A percentile compares a stretch with the other conserved stretches of the same genome.
Evolutionary conservation across 306 rosid genomes (phyloP).

Genomic region (Neltuma alba): DNA sequence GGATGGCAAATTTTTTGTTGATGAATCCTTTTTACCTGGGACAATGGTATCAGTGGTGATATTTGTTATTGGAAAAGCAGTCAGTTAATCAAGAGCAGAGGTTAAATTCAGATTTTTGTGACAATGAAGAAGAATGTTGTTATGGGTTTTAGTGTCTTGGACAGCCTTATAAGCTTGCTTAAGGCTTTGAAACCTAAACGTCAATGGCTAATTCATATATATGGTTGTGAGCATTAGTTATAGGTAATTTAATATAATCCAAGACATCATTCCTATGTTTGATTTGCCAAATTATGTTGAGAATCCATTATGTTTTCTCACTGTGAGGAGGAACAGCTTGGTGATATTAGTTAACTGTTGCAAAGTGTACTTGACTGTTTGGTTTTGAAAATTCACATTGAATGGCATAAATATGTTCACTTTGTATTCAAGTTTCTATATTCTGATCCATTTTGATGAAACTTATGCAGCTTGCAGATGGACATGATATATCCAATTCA

Average conservation of each 20-base stretch:
- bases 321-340: neutral
- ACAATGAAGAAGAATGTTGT: neutral
- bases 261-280: neutral
- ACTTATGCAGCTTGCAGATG: conserved; percentile 64
- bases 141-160: neutral
- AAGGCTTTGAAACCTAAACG: neutral
- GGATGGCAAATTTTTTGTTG: neutral
- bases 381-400: conserved; percentile 15
- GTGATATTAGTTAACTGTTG: neutral
- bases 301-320: conserved; percentile 13
- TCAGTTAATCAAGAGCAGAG: neutral
- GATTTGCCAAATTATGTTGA: neutral
- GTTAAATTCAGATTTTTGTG: neutral
- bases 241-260: neutral
- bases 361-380: neutral
- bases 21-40: neutral
- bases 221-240: neutral
- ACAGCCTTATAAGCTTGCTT: neutral
- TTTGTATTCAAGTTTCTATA: conserved; percentile 4
- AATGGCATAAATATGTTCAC: conserved; percentile 19
- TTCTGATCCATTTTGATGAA: conserved; percentile 21
- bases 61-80: neutral
- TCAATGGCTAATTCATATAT: neutral
- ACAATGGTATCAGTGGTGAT: conserved; percentile 16
- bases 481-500: conserved; percentile 36